A percentile compares a stretch with the other conserved stretches of the same genome.
These are phyloP conservation scores for Globisporangium orthogonon DNA, from an alignment of 352 stramenopile genomes.

Conservation along the genomic window DNA sequence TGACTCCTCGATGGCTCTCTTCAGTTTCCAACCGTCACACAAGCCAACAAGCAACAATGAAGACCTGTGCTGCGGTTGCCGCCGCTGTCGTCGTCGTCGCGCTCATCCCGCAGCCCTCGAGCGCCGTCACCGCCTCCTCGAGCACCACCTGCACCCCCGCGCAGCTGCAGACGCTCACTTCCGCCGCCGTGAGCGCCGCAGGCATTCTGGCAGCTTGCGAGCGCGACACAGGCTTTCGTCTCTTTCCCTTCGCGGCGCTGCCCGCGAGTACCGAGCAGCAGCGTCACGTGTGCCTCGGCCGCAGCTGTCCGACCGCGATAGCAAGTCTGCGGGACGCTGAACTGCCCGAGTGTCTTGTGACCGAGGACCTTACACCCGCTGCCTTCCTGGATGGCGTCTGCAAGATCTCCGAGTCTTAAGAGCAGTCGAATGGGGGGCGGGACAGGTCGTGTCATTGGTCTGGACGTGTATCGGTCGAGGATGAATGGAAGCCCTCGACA, in stretches of 20 bases:
- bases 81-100: not conserved
- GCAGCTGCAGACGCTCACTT: slow-evolving; percentile 11
- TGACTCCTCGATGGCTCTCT: too few relatives aligned
- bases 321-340: slow-evolving; percentile 11
- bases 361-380: not conserved
- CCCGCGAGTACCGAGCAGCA: slow-evolving; percentile 20
- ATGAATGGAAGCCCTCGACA: too few relatives aligned
- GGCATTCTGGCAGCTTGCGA: slow-evolving; percentile 22
- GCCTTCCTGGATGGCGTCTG: not conserved
- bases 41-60: not conserved
- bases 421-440: too few relatives aligned
- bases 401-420: not conserved
- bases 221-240: slow-evolving; percentile 20
- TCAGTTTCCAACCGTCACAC: too few relatives aligned
- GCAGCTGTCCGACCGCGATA: slow-evolving; percentile 24
- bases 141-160: slow-evolving; percentile 6
- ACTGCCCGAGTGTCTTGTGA: slow-evolving; percentile 17
- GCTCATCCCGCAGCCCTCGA: not conserved
- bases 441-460: too few relatives aligned
- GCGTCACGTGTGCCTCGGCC: slow-evolving; percentile 21
- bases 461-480: too few relatives aligned
- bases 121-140: not conserved
- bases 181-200: slow-evolving; percentile 1
- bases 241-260: slow-evolving; percentile 23
- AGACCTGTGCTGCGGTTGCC: not conserved